A percentile compares a stretch with the other conserved stretches of the same genome.
Evolutionary conservation across 768 basidiomycete genomes (phyloP).

Genomic region (Suillus brevipes): DNA sequence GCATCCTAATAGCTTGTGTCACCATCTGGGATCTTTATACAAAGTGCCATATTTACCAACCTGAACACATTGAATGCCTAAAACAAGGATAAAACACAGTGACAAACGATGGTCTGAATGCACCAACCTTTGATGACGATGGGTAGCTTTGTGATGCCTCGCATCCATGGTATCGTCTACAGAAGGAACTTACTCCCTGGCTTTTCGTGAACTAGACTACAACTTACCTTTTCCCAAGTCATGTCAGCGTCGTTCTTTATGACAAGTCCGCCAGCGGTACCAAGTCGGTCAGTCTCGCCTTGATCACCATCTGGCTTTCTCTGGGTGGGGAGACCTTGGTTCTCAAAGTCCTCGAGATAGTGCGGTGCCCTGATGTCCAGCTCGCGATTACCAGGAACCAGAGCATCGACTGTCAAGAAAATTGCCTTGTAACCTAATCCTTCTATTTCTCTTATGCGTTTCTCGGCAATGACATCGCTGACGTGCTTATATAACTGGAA

Average conservation of each 20-base stretch:
- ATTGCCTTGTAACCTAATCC: slow-evolving; percentile 81
- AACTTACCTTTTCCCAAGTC: slow-evolving; percentile 68
- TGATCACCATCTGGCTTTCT: slow-evolving; percentile 29
- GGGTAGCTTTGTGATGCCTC: slow-evolving; percentile 66
- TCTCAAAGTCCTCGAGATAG: slow-evolving; percentile 56
- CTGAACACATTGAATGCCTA: slow-evolving; percentile 75
- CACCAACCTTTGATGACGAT: slow-evolving; percentile 69
- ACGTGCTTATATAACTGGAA: slow-evolving; percentile 88
- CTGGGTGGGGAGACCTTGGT: slow-evolving; percentile 29
- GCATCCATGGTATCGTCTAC: slow-evolving; percentile 77
- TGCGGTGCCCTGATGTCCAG: slow-evolving; percentile 65
- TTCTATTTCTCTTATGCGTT: slow-evolving; percentile 70
- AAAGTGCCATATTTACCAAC: slow-evolving; percentile 32
- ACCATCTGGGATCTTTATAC: slow-evolving; percentile 8
- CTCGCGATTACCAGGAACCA: slow-evolving; percentile 82
- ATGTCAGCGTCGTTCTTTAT: slow-evolving; percentile 70
- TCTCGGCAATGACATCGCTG: slow-evolving; percentile 63
- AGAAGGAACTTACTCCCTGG: neutral
- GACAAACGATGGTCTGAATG: neutral
- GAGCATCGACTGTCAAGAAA: slow-evolving; percentile 88
- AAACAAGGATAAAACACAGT: slow-evolving; percentile 12
- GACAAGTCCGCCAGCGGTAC: slow-evolving; percentile 68
- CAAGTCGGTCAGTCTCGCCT: slow-evolving; percentile 44
- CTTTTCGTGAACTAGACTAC: neutral
- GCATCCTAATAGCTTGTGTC: slow-evolving; percentile 60